Evolutionary conservation across 495 filamentous ascomycete species (phyloP), one percentile per base, ranked within the genome.

Genomic region (Thermochaetoides thermophila): DNA sequence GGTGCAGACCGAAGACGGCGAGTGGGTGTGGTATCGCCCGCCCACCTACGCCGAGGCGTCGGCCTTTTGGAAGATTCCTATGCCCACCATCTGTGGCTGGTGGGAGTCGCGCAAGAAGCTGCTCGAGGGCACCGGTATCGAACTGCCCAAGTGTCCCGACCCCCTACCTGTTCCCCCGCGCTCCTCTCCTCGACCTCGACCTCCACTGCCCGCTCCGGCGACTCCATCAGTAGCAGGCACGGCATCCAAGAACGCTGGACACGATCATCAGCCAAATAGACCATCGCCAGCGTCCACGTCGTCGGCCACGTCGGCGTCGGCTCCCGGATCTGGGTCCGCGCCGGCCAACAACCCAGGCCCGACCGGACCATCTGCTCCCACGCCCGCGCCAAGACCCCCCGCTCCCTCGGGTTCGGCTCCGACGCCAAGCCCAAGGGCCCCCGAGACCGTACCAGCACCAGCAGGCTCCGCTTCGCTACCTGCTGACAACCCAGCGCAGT

Each of bases 31-130:
- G 40, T 37, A 42, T 27, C 46, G 49, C 16, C 37, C 46, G 24
- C 46, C 46, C 1, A 52, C 46, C 9, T 50, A 52, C 27, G 22
- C 36, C 14, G 49, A 52, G 28, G 43, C 49, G 1, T 39, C 38
- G 4, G 21, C 40, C 11, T 50, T 37, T 21, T 50, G 40, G 43
- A 46, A 50, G 20, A 44, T 52, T 3, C 49, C 46, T 0, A 31
- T 20, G 0, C 46, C 46, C 6, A 52, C 49, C 1, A 52, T 52
- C 19, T 38, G 42, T 5, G 39, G 38, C 3, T 52, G 49, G 46
- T 52, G 49, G 46, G 49, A 49, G 11, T n/a, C 33, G n/a, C 34
- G 43, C 12, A 43, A 49, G 19, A 50, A 47, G 28, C 31, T 50
- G 1, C 34, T 52, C 5, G 40, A 43, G 19, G 46, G 49, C 4